phyloP scores from a whole-genome alignment of 148 eudicot genomes.

The Cornus kousa region DNA sequence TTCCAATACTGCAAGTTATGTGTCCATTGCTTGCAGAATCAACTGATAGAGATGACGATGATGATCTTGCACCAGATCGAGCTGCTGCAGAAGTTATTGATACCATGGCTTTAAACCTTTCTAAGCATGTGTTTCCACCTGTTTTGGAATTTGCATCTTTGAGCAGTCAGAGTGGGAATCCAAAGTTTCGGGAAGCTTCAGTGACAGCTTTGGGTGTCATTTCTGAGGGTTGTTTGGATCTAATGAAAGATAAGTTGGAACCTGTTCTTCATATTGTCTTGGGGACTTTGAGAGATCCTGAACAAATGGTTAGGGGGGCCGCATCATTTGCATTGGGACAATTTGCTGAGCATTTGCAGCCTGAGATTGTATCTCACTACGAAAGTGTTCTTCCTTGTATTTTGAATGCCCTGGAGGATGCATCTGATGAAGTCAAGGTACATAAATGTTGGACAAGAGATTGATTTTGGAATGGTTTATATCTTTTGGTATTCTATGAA shows the following conservation, averaged over 20 bases:
- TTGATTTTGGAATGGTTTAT: neutral
- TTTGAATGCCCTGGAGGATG: constrained; percentile 76
- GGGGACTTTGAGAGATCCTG: constrained; percentile 89
- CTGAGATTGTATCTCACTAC: constrained; percentile 87
- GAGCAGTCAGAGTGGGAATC: constrained; percentile 69
- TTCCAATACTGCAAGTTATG: constrained; percentile 80
- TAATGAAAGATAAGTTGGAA: constrained; percentile 69
- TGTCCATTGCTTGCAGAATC: constrained; percentile 90
- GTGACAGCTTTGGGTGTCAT: constrained; percentile 86
- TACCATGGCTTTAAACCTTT: constrained; percentile 82
- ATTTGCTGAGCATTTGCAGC: constrained; percentile 94
- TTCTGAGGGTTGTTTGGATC: constrained; percentile 84
- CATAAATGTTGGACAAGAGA: constrained; percentile 1
- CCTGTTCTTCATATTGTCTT: constrained; percentile 81
- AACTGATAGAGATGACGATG: constrained; percentile 65
- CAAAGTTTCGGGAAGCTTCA: constrained; percentile 86
- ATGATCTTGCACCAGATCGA: constrained; percentile 92
- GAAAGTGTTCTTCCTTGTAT: constrained; percentile 89
- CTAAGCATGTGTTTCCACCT: constrained; percentile 80
- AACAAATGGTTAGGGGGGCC: constrained; percentile 95
- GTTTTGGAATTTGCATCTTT: constrained; percentile 81
- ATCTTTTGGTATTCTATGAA: constrained; percentile 10
- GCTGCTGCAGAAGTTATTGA: constrained; percentile 98
- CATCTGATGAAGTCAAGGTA: constrained; percentile 97
- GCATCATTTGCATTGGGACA: constrained; percentile 96